A percentile compares a stretch with the other conserved stretches of the same genome.
Evolutionary conservation across 2,329 filamentous ascomycete species (phyloP).

Genomic region (Exophiala alcalophila): DNA sequence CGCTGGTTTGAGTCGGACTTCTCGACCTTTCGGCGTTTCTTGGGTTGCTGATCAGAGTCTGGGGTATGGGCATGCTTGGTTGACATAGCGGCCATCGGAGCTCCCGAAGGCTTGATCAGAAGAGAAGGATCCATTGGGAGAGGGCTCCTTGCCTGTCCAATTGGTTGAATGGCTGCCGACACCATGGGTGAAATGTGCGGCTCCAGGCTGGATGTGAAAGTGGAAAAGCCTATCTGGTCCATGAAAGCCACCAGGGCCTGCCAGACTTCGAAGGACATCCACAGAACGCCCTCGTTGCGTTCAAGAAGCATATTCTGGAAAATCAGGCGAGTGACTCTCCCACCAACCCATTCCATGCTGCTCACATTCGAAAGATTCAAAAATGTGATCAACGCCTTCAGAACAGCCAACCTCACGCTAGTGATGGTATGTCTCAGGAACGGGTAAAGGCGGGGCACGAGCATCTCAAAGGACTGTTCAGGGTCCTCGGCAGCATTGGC

Average conservation of each 20-base stretch:
- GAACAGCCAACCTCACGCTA: slow-evolving; percentile 85
- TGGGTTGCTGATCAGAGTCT: slow-evolving; percentile 44
- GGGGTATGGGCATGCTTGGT: slow-evolving; percentile 40
- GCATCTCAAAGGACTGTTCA: slow-evolving; percentile 82
- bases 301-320: slow-evolving; percentile 97
- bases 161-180: slow-evolving; percentile 80
- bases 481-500: slow-evolving; percentile 76
- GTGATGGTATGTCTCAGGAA: slow-evolving; percentile 97
- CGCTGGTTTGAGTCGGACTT: slow-evolving; percentile 69
- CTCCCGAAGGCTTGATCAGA: slow-evolving; percentile 90
- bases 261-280: slow-evolving; percentile 85
- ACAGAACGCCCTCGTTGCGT: slow-evolving; percentile 77
- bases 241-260: slow-evolving; percentile 48
- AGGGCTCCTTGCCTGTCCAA: slow-evolving; percentile 85
- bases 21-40: slow-evolving; percentile 71
- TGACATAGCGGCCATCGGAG: slow-evolving; percentile 62
- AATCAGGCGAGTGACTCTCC: slow-evolving; percentile 79
- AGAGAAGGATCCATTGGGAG: slow-evolving; percentile 86
- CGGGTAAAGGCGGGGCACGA: slow-evolving; percentile 91
- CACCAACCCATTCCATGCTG: slow-evolving; percentile 87
- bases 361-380: slow-evolving; percentile 76
- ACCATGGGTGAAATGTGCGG: slow-evolving; percentile 77
- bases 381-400: slow-evolving; percentile 91
- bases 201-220: slow-evolving; percentile 70
- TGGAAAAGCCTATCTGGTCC: slow-evolving; percentile 57